Evolutionary conservation across 495 filamentous ascomycete species (phyloP), one percentile per base, ranked within the genome.

Genomic region (Annulohypoxylon maeteangense): DNA sequence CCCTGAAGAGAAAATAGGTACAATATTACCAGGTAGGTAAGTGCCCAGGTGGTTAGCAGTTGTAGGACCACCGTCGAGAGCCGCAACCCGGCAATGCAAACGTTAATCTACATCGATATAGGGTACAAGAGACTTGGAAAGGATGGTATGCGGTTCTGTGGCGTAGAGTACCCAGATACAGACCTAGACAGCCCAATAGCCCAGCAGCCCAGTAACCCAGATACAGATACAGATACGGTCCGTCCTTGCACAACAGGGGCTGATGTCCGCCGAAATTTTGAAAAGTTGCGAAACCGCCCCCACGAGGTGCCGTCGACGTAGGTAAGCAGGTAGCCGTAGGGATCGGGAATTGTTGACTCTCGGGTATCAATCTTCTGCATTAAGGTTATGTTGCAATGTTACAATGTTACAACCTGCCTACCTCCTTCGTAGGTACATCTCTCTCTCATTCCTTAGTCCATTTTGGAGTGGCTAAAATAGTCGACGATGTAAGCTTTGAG

Each of bases 281-380:
- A 54, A 60, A 64, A 59, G 63, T 31, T 72, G 58, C 63, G 59
- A 73, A 68, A 73, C 70, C 36, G 70, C 70, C 70, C 70, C 70
- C 70, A 73, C 70, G 70, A 73, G 65, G 61, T 73, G 58, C 59
- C 51, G 60, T 68, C 34, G 64, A 63, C 68, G 42, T 56, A 72
- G 55, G 65, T 42, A 68, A 64, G 70, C 44, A 64, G 70, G 70
- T 68, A 73, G 65, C 70, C 70, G 70, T 56, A 56, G 53, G 65
- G 65, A 68, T 73, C 70, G 70, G 70, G 61, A 73, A 73, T 68
- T 73, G 65, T 68, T 68, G 65, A 62, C 61, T 68, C 70, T 68
- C 70, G 70, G 70, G 65, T 73, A 73, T 68, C 70, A 65, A 72
- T 68, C 65, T 0, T 68, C 70, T 68, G 70, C 70, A 68, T 73